Conservation (phyloP, 176 grass and related monocot species). For the Urochloa ruziziensis region DNA sequence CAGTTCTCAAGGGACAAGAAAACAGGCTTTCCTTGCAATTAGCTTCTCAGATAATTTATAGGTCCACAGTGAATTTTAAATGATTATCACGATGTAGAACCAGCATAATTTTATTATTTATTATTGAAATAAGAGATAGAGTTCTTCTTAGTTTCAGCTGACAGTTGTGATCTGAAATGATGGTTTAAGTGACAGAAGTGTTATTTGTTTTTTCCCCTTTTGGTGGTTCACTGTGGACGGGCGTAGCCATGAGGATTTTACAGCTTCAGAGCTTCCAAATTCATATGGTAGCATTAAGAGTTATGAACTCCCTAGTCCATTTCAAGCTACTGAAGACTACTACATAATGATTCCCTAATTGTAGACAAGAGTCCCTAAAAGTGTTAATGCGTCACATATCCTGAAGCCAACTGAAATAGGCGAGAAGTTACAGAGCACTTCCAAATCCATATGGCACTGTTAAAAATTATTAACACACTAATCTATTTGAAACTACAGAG, state of each 20-base stretch:
- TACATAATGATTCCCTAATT: not conserved
- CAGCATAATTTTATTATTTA: not conserved
- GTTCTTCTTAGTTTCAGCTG: not conserved
- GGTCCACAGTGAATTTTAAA: constrained; percentile 18
- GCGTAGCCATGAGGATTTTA: not conserved
- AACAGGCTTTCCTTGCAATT: not conserved
- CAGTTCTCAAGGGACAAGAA: constrained; percentile 23
- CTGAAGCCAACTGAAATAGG: not conserved
- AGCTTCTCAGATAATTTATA: constrained; percentile 14
- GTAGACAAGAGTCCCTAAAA: not conserved
- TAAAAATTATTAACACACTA: too few relatives aligned
- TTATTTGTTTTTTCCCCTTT: not conserved
- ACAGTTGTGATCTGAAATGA: not conserved
- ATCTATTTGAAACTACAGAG: too few relatives aligned
- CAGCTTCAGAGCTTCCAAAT: not conserved
- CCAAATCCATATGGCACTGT: too few relatives aligned
- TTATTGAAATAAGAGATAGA: constrained; percentile 12
- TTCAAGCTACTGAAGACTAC: not conserved
- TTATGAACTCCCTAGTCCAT: not conserved
- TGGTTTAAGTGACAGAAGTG: not conserved
- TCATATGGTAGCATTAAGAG: not conserved
- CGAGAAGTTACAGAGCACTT: not conserved
- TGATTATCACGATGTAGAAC: constrained; percentile 15
- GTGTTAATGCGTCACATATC: not conserved
- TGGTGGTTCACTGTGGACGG: not conserved